Base-by-base conservation (phyloP, 257 asterid genomes). In the Solanum tarapatanum region DNA sequence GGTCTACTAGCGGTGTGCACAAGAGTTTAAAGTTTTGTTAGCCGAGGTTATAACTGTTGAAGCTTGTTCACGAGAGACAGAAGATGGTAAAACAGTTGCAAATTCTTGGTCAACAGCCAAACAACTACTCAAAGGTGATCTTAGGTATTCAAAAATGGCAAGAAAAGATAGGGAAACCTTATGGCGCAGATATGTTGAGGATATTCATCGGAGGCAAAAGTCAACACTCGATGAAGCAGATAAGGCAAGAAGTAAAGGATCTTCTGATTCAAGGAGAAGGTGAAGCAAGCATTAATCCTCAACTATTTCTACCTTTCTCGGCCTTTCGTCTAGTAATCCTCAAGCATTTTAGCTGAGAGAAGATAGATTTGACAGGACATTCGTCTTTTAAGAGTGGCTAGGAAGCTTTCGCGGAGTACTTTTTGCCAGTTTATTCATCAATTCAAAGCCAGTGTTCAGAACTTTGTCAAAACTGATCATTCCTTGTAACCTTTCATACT, bases 21-120 rank as follows among this genome's bases (percentile, higher is more conserved):
- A 86, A 75, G 99, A 94, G 13, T 97, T 92, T 66, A 91, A 90
- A 90, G 89, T 94, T 82, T 93, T 97, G 72, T 82, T 97, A 89
- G 88, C 88, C 5, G 98, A 95, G 87, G 92, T 87, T 43, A 87
- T 97, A 89, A 93, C 96, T 82, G 84, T 68, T 33, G 98, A 97
- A 86, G 93, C 94, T 70, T 95, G 94, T 48, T 89, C 94, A 36
- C 96, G 82, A 30, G 98, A 94, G 90, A 94, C 93, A 6, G 92
- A 93, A 92, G 98, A 92, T 62, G 96, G 98, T 33, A 97, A 97
- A 90, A 93, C 98, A 45, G 89, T 89, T 62, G 66, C 94, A 60
- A 93, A 92, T 28, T 97, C 99, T 28, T 97, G 99, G 99, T 95
- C 98, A 58, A 93, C 98, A 32, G 98, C 99, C 60, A 97, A 95